Conservation (phyloP, 163 green algal genomes). For the Coccomyxa subellipsoidea region DNA sequence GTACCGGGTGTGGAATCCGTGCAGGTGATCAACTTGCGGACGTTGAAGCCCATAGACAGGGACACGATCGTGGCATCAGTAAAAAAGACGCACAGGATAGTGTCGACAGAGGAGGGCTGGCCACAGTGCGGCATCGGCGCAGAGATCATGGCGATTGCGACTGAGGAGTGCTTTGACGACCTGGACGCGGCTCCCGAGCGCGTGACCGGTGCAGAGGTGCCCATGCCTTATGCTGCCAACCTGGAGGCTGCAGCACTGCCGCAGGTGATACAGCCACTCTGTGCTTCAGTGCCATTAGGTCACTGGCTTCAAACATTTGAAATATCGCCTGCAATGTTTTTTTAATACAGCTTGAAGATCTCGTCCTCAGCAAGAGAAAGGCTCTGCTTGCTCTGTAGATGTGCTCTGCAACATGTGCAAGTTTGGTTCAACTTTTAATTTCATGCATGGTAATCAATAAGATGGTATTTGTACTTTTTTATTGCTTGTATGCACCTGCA, state of each 20-base stretch:
- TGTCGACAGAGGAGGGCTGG: constrained; percentile 97
- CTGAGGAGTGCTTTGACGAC: constrained; percentile 96
- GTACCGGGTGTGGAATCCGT: no score
- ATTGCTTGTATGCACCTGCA: background rate
- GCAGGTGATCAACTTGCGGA: constrained; percentile 94
- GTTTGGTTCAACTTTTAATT: no score
- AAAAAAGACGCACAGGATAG: constrained; percentile 81
- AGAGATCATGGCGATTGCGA: constrained; percentile 74
- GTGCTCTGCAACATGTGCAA: no score
- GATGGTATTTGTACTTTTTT: no score
- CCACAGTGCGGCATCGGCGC: constrained; percentile 85
- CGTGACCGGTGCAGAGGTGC: constrained; percentile 80
- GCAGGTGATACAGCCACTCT: background rate
- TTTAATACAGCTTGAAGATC: no score
- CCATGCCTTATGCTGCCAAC: constrained; percentile 95
- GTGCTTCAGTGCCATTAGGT: no score
- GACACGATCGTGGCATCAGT: constrained; percentile 80
- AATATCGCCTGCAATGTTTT: no score
- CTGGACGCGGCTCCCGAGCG: constrained; percentile 92
- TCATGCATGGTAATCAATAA: no score
- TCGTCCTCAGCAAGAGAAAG: no score
- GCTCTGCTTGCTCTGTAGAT: no score
- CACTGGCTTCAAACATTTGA: no score
- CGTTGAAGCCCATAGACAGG: constrained; percentile 91
- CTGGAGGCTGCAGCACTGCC: constrained; percentile 86